phyloP scores from a whole-genome alignment of 2,329 filamentous ascomycete genomes.

The Colletotrichum coccodes region DNA sequence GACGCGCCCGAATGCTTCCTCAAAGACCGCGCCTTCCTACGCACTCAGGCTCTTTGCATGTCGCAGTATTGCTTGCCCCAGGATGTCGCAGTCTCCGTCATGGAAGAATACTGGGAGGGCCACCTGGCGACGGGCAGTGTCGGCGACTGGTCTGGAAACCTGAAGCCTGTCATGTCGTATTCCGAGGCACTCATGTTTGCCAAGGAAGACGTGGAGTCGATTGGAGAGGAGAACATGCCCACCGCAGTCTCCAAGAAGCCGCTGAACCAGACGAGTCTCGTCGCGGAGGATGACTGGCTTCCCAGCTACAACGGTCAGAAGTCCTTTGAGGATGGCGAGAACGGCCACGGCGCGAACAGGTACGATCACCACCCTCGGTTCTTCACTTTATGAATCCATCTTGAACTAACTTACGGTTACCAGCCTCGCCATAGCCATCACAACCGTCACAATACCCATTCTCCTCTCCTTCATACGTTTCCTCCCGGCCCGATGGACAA shows the following conservation, averaged over 20 bases:
- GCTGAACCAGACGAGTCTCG: constrained; percentile 46
- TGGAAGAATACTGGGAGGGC: constrained; percentile 44
- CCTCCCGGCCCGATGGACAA: constrained; percentile 34
- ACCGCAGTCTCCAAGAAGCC: neutral
- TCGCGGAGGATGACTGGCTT: constrained; percentile 41
- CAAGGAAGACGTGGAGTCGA: neutral
- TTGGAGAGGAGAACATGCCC: constrained; percentile 3
- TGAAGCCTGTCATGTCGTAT: constrained; percentile 38
- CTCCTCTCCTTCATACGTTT: constrained; percentile 43
- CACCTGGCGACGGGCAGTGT: constrained; percentile 43
- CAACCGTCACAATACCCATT: constrained; percentile 39
- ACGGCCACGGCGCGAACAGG: constrained; percentile 36
- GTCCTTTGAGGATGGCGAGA: constrained; percentile 59
- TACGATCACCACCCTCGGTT: neutral
- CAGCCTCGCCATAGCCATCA: constrained; percentile 40
- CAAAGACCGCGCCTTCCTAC: constrained; percentile 41
- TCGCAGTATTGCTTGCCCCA: constrained; percentile 39
- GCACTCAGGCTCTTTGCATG: constrained; percentile 46
- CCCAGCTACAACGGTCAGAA: constrained; percentile 60
- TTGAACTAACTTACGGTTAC: neutral
- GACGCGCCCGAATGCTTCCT: constrained; percentile 40
- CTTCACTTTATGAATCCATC: neutral
- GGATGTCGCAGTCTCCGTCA: constrained; percentile 22
- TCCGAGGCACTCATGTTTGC: constrained; percentile 24
- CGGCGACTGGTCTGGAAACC: constrained; percentile 34